Evolutionary conservation across 495 filamentous ascomycete species (phyloP).

Genomic region (Arthonia radiata): DNA sequence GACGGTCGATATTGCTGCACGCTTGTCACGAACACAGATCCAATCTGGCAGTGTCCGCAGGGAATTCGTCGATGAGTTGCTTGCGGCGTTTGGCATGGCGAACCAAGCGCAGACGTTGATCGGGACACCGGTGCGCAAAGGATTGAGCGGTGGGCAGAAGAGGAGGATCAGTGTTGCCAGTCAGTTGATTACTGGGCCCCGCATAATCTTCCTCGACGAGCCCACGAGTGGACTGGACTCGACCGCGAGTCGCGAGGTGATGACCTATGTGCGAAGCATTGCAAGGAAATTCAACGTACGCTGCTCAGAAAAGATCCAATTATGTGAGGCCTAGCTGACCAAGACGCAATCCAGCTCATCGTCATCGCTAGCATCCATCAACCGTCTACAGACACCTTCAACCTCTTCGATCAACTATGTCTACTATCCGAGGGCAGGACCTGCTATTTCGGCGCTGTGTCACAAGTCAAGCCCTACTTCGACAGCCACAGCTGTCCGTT

Average conservation of each 20-base stretch:
- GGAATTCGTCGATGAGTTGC: constrained; percentile 27
- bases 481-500: constrained; percentile 28
- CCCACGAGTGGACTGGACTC: constrained; percentile 63
- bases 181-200: constrained; percentile 53
- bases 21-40: too few species aligned
- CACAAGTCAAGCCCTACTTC: constrained; percentile 30
- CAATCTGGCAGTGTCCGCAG: too few species aligned
- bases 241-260: constrained; percentile 39
- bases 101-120: constrained; percentile 41
- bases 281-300: constrained; percentile 39
- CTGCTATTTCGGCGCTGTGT: constrained; percentile 41
- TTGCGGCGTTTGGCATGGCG: constrained; percentile 35
- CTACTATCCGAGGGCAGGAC: constrained; percentile 42
- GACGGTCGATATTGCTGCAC: constrained; percentile 44
- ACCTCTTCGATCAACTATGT: constrained; percentile 53
- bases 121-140: constrained; percentile 56
- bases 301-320: background rate
- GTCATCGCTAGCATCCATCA: constrained; percentile 66
- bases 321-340: too few species aligned
- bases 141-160: constrained; percentile 62
- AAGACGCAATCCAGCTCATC: constrained; percentile 27
- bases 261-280: constrained; percentile 34
- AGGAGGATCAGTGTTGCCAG: constrained; percentile 50
- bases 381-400: constrained; percentile 49
- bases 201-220: constrained; percentile 61